Base-by-base conservation (phyloP, 345 rosid genomes). In the Ceriops zippeliana region DNA sequence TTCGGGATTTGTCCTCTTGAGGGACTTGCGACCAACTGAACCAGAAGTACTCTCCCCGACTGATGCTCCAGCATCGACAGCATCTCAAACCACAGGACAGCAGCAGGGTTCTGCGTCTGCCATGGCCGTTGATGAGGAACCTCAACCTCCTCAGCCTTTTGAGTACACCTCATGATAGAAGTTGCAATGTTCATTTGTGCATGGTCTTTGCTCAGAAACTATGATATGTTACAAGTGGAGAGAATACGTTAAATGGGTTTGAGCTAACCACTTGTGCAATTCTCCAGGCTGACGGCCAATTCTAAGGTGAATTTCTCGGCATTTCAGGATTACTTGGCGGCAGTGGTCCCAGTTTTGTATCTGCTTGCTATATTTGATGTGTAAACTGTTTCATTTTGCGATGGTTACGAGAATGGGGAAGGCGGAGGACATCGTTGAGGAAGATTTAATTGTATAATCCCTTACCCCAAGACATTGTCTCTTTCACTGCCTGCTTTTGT, bases 61-160 rank as follows among this genome's bases (percentile, higher is more conserved):
- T 0, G 99, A 96, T 67, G 79, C 98, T 28, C 98, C 95, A 32
- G 78, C 97, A 49, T 83, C 97, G 22, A 75, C 89, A 20, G 74
- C 83, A 56, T 82, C 97, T 9, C 77, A 89, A 57, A 80, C 88
- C 5, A 57, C 86, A 1, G 91, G 84, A 49, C 89, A 87, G 75
- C 59, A 56, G 59, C 96, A 86, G 73, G 80, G 84, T 62, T 76
- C 96, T 21, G 85, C 87, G 59, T 85, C 97, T 3, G 87, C 99
- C 65, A 90, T 96, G 97, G 86, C 95, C 1, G 92, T 92, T 67
- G 98, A 90, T 31, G 98, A 96, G 51, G 99, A 96, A 76, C 98
- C 98, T 24, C 96, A 85, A 71, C 99, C 99, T 3, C 99, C 99
- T 62, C 96, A 89, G 74, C 86, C 98, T 51, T 96, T 96, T 6